These are phyloP conservation scores for Zizania palustris DNA, from an alignment of 202 grass and related monocot species.

Conservation along the genomic window DNA sequence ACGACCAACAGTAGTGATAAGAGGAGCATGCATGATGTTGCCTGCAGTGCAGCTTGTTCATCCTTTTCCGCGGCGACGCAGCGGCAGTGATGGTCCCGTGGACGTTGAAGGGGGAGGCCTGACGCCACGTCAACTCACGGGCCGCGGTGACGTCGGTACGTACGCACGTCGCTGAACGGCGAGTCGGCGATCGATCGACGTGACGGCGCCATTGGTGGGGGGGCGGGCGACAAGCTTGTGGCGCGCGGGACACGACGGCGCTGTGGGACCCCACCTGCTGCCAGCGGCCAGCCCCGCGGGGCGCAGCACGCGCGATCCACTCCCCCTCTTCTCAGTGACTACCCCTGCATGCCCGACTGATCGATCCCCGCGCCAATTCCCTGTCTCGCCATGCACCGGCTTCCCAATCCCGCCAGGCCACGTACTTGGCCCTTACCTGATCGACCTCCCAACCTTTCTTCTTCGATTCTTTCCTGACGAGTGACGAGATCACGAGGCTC, in stretches of 20 bases:
- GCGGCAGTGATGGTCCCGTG: no score
- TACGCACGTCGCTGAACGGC: not conserved
- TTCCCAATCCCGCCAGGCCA: no score
- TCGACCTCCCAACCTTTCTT: no score
- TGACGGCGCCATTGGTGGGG: constrained; percentile 3
- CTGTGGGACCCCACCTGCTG: constrained; percentile 30
- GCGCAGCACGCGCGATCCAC: constrained; percentile 37
- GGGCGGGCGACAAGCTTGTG: not conserved
- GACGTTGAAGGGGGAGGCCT: not conserved
- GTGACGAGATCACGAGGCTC: no score
- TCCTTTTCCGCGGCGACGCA: not conserved
- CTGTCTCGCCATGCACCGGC: no score
- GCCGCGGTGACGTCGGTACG: constrained; percentile 27
- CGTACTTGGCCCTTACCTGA: no score
- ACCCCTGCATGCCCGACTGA: no score
- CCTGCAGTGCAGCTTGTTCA: not conserved
- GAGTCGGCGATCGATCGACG: not conserved
- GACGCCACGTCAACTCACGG: not conserved
- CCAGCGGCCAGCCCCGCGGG: constrained; percentile 31
- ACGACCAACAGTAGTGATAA: not conserved
- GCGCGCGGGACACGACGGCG: constrained; percentile 33
- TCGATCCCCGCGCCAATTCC: no score
- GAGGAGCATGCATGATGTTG: constrained; percentile 33
- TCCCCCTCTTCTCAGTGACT: no score
- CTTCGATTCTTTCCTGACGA: no score